Evolutionary conservation across 371 early-diverging fungal species (phyloP).

Genomic region (Apophysomyces variabilis): DNA sequence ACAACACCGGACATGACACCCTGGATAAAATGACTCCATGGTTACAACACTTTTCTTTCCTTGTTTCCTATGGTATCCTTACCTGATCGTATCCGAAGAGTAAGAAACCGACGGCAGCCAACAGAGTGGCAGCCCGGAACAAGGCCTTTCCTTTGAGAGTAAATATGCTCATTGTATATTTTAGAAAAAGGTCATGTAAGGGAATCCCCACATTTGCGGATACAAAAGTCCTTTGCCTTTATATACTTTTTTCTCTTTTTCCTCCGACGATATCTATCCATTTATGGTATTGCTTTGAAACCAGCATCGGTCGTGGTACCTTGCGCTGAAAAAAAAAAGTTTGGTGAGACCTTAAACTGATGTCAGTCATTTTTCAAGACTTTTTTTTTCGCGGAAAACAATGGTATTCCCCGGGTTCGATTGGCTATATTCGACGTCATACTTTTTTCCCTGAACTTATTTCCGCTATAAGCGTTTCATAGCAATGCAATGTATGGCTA

Average conservation of each 20-base stretch:
- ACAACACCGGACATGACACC: constrained; percentile 57
- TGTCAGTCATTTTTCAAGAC: background rate
- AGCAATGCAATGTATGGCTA: background rate
- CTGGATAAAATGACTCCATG: constrained; percentile 8
- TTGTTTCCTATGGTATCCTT: background rate
- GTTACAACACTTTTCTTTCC: no score
- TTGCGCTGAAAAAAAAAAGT: constrained; percentile 2
- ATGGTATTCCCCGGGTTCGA: background rate
- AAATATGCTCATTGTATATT: constrained; percentile 31
- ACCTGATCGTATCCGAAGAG: constrained; percentile 59
- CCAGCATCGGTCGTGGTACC: constrained; percentile 12
- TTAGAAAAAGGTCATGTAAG: constrained; percentile 8
- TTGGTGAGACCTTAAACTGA: constrained; percentile 8
- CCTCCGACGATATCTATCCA: background rate
- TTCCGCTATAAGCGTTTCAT: background rate
- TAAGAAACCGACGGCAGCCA: constrained; percentile 55
- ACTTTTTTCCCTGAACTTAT: background rate
- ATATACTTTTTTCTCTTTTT: background rate
- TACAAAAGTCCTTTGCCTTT: background rate
- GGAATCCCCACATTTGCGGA: constrained; percentile 7
- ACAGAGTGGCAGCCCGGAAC: constrained; percentile 41
- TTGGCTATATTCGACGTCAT: constrained; percentile 1
- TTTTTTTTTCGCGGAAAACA: constrained; percentile 6
- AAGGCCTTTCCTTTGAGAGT: constrained; percentile 46
- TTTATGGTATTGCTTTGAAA: constrained; percentile 7